Evolutionary conservation across 192 early-diverging fungal genomes (phyloP), one percentile per base, ranked within the genome.

Genomic region (Podila epigama): DNA sequence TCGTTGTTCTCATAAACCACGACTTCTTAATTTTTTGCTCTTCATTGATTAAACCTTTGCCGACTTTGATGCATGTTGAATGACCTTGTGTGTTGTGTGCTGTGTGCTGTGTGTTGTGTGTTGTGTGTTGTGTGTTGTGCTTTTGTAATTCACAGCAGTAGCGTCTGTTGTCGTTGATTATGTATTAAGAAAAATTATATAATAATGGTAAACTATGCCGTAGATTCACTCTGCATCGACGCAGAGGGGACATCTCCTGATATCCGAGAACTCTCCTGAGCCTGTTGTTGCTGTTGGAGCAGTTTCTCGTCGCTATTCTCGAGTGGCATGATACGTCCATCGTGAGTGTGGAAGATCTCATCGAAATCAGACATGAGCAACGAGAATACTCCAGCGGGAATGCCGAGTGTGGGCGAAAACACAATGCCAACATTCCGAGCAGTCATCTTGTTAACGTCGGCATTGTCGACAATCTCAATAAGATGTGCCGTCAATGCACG

Each of bases 401-500:
- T 94, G 25, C 94, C 92, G 2, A 99, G 83, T 6, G 97, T 97
- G 20, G 96, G 96, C 33, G 94, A 91, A 68, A 98, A 98, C 6
- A 99, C 96, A 60, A 98, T 99, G 52, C 95, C 93, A 39, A 99
- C 89, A 85, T 98, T 98, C 27, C 93, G 89, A 55, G 96, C 85
- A 7, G 92, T 97, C 97, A 99, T 99, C 78, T 91, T 92, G 84
- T 99, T 99, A 29, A 89, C 81, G 34, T 90, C 89, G 12, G 89
- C 84, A 54, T 89, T 85, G 60, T 92, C 90, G 22, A 98, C 97
- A 48, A 99, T 90, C 40, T 92, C 82, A 56, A 97, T 91, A 58
- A 99, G 87, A 64, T 99, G 97, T 0, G 91, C 96, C 1, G 93
- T 92, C 57, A 99, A 79, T 4, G 91, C 90, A 35, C 92, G 88